Evolutionary conservation across 805 yeast species (phyloP).

Genomic region (Candida fluviatilis): DNA sequence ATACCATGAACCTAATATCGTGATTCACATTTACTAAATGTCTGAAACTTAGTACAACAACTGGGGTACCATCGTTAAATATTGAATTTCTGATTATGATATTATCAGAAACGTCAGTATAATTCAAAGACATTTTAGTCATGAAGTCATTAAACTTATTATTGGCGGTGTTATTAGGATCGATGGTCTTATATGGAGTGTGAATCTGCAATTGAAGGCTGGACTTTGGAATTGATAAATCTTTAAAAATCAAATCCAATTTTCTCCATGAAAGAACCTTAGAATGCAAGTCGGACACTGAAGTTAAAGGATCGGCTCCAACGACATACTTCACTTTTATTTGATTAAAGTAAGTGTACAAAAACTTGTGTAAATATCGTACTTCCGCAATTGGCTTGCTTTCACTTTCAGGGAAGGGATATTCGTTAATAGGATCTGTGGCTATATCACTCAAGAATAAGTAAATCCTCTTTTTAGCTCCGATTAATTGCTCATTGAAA

Average conservation of each 20-base stretch:
- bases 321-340: constrained; percentile 27
- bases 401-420: constrained; percentile 21
- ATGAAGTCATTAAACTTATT: constrained; percentile 67
- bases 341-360: constrained; percentile 29
- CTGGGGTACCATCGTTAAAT: constrained; percentile 69
- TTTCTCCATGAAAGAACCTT: constrained; percentile 26
- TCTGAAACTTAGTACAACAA: constrained; percentile 49
- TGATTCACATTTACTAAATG: constrained; percentile 27
- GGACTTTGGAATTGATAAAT: constrained; percentile 55
- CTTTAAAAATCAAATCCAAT: constrained; percentile 45
- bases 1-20: constrained; percentile 49
- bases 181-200: constrained; percentile 39
- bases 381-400: constrained; percentile 33
- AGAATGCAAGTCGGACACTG: constrained; percentile 14
- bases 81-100: constrained; percentile 59
- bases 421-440: constrained; percentile 10
- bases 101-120: constrained; percentile 41
- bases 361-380: constrained; percentile 37
- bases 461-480: constrained; percentile 24
- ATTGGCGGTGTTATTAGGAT: constrained; percentile 41
- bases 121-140: constrained; percentile 58
- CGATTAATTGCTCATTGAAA: constrained; percentile 35
- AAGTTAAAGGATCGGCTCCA: constrained; percentile 10
- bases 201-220: constrained; percentile 53
- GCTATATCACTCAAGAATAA: constrained; percentile 26